Evolutionary conservation across 2,329 filamentous ascomycete genomes (phyloP), one percentile per base, ranked within the genome.

Genomic region (Apiospora sp.): DNA sequence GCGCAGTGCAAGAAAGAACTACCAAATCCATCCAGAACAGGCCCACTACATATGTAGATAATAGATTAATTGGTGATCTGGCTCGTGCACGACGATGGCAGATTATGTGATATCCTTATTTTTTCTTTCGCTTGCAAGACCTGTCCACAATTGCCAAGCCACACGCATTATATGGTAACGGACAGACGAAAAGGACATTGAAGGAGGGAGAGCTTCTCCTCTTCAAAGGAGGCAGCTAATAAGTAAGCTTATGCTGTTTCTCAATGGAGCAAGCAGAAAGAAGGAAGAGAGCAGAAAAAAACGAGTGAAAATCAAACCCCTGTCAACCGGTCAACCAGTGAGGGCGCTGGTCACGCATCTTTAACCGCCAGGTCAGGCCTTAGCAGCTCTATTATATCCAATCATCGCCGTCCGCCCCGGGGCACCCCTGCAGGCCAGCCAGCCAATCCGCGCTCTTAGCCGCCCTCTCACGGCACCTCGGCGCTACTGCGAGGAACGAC

Each of bases 401-500:
- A 81, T 46, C 80, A 74, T 79, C 70, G 71, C 77, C 68, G n/a
- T 74, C 68, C 72, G 68, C 72, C 75, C 75, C 69, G 58, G 71
- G 68, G 61, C 72, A 73, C 77, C 79, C 80, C 78, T 78, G 75
- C 73, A 71, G 71, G 8, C 67, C 44, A 24, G 69, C 69, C 75
- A 75, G 71, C 84, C 83, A 85, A 85, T 85, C 77, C 75, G 72
- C 73, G 76, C 71, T 74, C 77, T 73, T 77, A 79, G 78, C 73
- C 76, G 74, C 75, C 75, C 73, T 78, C 74, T 74, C 76, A 77
- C 79, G 74, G 72, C 75, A 64, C 76, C 75, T 76, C 76, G 78
- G 79, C 80, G 80, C 80, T 82, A 80, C 79, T 79, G 77, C 76
- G 80, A 81, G 78, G 76, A 79, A 79, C 79, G 75, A 80, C 78